Base-by-base conservation (phyloP, 1,284 basidiomycete species). In the Ustilago sp. region DNA sequence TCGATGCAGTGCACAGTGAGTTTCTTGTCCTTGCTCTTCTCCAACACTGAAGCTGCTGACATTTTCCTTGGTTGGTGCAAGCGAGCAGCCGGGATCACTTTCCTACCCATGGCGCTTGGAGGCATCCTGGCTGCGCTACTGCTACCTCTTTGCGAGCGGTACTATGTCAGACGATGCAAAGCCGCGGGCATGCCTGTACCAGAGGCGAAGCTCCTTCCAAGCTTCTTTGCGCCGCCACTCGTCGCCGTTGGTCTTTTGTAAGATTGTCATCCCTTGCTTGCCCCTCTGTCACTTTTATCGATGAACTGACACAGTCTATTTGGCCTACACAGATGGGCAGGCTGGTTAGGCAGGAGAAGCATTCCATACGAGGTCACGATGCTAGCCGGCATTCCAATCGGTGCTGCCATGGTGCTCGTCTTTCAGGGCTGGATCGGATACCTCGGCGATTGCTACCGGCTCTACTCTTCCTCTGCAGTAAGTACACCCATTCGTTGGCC, bases 361-460 rank as follows among this genome's bases (percentile, higher is more conserved):
- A 31, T 77, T 0, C 68, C 74, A 9, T 71, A 63, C 55, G 35
- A 23, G 11, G 57, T 77, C 0, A 36, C 74, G 2, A 77, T 74
- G 76, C 61, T 74, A 19, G 68, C 63, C 6, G 68, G 76, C 0
- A 38, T 73, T 2, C 74, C 70, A 7, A 73, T 77, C 60, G 74
- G 74, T 9, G 63, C 63, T 15, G 74, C 69, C 1, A 77, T 77
- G 74, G 70, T 73, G 23, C 53, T 72, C 12, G 70, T 69, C 38
- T 77, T 77, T 23, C 74, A 77, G 36, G 74, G 74, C 51, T 77
- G 74, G 74, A 66, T 73, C 12, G 62, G 70, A 23, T 77, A 73
- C 39, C 55, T 77, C 8, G 74, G 74, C n/a, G 74, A 77, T 32
- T 72, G 69, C 52, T 77, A 77, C 38, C 66, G 69, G 1, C 59